Conservation (phyloP, 2,329 filamentous ascomycete genomes). For the Neofusicoccum sp. region DNA sequence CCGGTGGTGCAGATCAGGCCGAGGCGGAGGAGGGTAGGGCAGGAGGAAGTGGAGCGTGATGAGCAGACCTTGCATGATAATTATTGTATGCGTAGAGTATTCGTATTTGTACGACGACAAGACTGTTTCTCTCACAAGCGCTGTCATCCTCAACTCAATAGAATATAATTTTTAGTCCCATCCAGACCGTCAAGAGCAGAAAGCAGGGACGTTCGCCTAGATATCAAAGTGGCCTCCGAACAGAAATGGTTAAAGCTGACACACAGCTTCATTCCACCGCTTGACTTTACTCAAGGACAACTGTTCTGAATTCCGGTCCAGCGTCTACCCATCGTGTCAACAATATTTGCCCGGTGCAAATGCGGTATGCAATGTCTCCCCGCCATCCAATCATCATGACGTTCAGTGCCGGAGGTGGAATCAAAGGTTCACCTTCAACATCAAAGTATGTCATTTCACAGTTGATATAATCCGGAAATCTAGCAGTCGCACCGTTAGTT, state of each 20-base stretch:
- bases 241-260: too few species aligned
- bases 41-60: background rate
- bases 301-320: background rate
- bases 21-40: background rate
- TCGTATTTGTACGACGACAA: too few species aligned
- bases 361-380: background rate
- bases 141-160: too few species aligned
- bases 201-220: too few species aligned
- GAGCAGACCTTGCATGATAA: background rate
- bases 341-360: background rate
- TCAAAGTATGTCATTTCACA: background rate
- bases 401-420: background rate
- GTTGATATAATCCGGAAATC: too few species aligned
- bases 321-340: background rate
- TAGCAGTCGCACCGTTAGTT: too few species aligned
- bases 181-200: too few species aligned
- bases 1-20: constrained; percentile 9
- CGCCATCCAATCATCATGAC: background rate
- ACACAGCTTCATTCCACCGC: too few species aligned
- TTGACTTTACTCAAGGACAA: background rate
- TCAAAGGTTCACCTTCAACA: background rate
- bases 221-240: too few species aligned
- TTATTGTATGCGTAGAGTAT: background rate
- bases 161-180: too few species aligned
- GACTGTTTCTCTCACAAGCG: too few species aligned